A percentile compares a stretch with the other conserved stretches of the same genome.
phyloP scores from a whole-genome alignment of 208 protist genomes.

The Trypanosoma rangeli region DNA sequence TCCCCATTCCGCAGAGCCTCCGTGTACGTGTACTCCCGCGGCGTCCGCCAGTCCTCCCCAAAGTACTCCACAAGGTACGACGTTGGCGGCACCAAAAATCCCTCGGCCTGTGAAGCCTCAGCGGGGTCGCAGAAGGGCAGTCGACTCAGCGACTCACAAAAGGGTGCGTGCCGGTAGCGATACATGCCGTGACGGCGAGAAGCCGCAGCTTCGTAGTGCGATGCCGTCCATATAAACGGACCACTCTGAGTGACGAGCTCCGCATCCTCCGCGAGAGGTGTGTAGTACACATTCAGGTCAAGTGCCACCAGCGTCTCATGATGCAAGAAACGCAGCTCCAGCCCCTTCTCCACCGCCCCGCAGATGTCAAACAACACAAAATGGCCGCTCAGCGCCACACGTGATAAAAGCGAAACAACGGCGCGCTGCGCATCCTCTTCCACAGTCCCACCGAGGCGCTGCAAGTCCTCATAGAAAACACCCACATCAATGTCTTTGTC shows the following conservation, averaged over 20 bases:
- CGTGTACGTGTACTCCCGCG: conserved; percentile 67
- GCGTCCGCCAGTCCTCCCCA: conserved; percentile 73
- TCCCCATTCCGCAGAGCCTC: conserved; percentile 63
- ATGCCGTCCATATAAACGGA: conserved; percentile 77
- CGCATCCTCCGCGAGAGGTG: conserved; percentile 43
- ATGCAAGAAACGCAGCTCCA: conserved; percentile 83
- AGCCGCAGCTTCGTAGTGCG: conserved; percentile 66
- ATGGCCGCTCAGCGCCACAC: conserved; percentile 27
- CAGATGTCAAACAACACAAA: conserved; percentile 81
- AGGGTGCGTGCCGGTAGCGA: conserved; percentile 69
- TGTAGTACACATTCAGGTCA: conserved; percentile 89
- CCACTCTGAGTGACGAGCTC: conserved; percentile 32
- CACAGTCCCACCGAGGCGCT: conserved; percentile 3
- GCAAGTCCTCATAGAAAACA: conserved; percentile 59
- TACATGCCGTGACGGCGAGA: conserved; percentile 77
- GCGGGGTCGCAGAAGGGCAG: conserved; percentile 46
- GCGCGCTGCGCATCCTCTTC: conserved; percentile 18
- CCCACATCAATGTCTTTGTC: conserved; percentile 90
- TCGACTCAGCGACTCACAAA: conserved; percentile 30
- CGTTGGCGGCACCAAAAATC: conserved; percentile 59
- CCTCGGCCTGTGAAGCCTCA: neutral
- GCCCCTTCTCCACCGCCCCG: conserved; percentile 60
- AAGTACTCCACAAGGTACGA: conserved; percentile 84
- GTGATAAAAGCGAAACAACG: conserved; percentile 39
- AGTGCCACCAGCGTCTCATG: conserved; percentile 47